A percentile compares a stretch with the other conserved stretches of the same genome.
Conservation (phyloP, 2,329 filamentous ascomycete species). For the Alternaria metachromatica region DNA sequence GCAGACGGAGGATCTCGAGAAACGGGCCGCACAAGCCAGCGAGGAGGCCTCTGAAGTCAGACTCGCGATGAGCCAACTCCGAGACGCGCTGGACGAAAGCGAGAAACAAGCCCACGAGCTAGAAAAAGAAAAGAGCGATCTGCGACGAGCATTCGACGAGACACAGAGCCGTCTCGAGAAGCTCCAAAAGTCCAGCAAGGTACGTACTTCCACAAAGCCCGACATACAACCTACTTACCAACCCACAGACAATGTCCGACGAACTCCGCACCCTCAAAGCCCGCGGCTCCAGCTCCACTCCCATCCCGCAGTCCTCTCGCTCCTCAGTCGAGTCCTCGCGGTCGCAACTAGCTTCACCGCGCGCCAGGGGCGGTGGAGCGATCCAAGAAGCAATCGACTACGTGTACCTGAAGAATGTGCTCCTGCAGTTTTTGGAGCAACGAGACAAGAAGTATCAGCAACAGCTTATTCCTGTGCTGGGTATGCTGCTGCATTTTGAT, state of each 20-base stretch:
- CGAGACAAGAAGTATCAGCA: constrained; percentile 77
- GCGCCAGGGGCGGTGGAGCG: constrained; percentile 46
- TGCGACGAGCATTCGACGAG: constrained; percentile 80
- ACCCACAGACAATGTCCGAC: constrained; percentile 59
- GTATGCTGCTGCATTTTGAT: constrained; percentile 78
- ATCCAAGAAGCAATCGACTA: constrained; percentile 58
- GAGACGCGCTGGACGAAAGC: constrained; percentile 82
- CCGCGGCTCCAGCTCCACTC: constrained; percentile 52
- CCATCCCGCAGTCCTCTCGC: constrained; percentile 60
- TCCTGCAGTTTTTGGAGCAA: constrained; percentile 82
- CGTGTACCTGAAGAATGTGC: constrained; percentile 79
- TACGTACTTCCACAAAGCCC: constrained; percentile 20
- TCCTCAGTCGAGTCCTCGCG: constrained; percentile 65
- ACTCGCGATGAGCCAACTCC: constrained; percentile 76
- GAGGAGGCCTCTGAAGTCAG: constrained; percentile 79
- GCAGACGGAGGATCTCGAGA: constrained; percentile 77
- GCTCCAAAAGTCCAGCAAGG: constrained; percentile 71
- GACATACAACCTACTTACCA: constrained; percentile 22
- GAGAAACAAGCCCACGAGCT: constrained; percentile 84
- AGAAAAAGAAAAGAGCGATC: constrained; percentile 80
- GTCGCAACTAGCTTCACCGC: constrained; percentile 56
- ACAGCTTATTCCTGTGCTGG: constrained; percentile 78
- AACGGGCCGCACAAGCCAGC: constrained; percentile 69
- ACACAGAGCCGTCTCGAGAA: constrained; percentile 79
- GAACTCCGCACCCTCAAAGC: constrained; percentile 61